Evolutionary conservation across 805 yeast genomes (phyloP).

Genomic region (Lipomyces kockii): DNA sequence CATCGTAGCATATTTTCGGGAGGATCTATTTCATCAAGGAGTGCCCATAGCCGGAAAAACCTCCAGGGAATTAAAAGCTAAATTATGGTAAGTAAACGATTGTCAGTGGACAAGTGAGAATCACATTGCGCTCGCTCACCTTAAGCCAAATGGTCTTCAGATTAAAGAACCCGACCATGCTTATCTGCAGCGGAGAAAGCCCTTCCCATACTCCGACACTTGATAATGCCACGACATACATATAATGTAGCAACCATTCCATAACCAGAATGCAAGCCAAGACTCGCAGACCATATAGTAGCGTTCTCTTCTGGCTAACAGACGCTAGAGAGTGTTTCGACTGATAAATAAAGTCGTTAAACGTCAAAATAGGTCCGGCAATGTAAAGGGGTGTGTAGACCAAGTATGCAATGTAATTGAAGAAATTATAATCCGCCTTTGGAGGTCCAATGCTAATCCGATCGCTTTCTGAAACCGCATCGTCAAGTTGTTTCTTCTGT

Average conservation of each 20-base stretch:
- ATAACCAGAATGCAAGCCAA: conserved; percentile 75
- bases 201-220: conserved; percentile 88
- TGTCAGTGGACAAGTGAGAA: neutral
- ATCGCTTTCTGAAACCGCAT: conserved; percentile 58
- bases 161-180: conserved; percentile 92
- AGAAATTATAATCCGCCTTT: conserved; percentile 60
- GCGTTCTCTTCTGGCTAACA: conserved; percentile 57
- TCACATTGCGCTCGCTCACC: conserved; percentile 28
- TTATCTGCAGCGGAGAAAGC: conserved; percentile 87
- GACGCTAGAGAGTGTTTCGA: conserved; percentile 60
- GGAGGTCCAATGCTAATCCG: conserved; percentile 69
- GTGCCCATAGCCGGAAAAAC: conserved; percentile 87
- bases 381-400: conserved; percentile 87
- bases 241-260: conserved; percentile 87
- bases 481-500: conserved; percentile 31
- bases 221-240: conserved; percentile 92
- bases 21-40: conserved; percentile 90
- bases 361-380: conserved; percentile 94
- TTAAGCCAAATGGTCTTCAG: conserved; percentile 92
- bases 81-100: neutral
- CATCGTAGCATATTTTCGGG: conserved; percentile 98
- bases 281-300: conserved; percentile 69
- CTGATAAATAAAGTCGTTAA: conserved; percentile 88
- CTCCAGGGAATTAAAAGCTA: conserved; percentile 90
- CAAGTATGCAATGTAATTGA: conserved; percentile 74